A percentile compares a stretch with the other conserved stretches of the same genome.
Evolutionary conservation across 192 early-diverging fungal species (phyloP).

Genomic region (Phycomyces blakesleeanus): DNA sequence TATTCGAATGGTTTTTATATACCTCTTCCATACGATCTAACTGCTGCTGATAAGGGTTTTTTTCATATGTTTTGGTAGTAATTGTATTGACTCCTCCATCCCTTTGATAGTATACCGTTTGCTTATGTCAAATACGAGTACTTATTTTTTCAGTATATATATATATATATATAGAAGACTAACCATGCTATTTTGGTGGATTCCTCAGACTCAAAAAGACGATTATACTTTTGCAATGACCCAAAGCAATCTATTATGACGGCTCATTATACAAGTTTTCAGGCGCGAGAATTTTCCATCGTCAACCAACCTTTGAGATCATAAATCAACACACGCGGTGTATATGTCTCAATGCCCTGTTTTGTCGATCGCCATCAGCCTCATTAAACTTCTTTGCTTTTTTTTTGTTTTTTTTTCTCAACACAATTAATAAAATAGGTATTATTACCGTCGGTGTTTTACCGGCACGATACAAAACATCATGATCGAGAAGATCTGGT

Average conservation of each 20-base stretch:
- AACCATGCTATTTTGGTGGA: constrained; percentile 27
- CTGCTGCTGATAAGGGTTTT: constrained; percentile 30
- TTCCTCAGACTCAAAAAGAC: constrained; percentile 13
- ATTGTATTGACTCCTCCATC: constrained; percentile 17
- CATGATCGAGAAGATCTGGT: constrained; percentile 49
- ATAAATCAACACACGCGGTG: constrained; percentile 75
- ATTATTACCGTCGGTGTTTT: constrained; percentile 36
- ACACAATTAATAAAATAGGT: neutral
- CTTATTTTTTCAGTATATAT: too few relatives aligned
- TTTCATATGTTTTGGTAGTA: neutral
- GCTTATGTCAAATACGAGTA: neutral
- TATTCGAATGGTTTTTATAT: too few relatives aligned
- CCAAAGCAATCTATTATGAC: constrained; percentile 20
- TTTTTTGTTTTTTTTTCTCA: too few relatives aligned
- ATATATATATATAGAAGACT: too few relatives aligned
- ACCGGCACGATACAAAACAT: constrained; percentile 56
- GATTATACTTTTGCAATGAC: constrained; percentile 35
- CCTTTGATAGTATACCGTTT: constrained; percentile 15
- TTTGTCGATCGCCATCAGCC: neutral
- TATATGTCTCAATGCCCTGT: constrained; percentile 63
- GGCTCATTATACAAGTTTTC: neutral
- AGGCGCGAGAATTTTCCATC: neutral
- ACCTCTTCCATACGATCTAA: constrained; percentile 31
- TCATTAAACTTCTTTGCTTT: neutral
- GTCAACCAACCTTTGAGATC: constrained; percentile 65